Evolutionary conservation across 805 yeast species (phyloP).

Genomic region (Starmerella roubikii): DNA sequence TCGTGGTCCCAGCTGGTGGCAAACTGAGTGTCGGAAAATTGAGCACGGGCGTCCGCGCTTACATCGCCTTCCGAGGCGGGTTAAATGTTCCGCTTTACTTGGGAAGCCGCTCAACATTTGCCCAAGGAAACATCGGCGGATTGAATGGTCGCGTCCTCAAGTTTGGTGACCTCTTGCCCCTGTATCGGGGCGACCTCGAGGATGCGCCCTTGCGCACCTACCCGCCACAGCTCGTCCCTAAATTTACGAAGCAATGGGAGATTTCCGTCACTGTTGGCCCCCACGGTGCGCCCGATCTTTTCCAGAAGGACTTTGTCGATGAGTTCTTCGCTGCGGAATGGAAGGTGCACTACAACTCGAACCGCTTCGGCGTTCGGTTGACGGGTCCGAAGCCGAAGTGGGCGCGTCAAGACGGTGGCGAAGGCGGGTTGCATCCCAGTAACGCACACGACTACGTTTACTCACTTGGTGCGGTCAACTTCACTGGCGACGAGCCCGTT

Average conservation of each 20-base stretch:
- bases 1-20: constrained; percentile 60
- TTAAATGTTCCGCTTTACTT: constrained; percentile 86
- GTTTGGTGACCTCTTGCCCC: constrained; percentile 79
- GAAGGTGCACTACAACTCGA: constrained; percentile 95
- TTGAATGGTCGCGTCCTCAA: constrained; percentile 84
- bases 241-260: constrained; percentile 49
- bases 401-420: constrained; percentile 96
- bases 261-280: constrained; percentile 96
- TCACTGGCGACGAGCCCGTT: constrained; percentile 98
- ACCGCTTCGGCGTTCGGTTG: constrained; percentile 88
- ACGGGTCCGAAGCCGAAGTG: constrained; percentile 93
- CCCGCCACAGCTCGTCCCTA: constrained; percentile 45
- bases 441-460: constrained; percentile 96
- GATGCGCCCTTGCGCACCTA: constrained; percentile 32
- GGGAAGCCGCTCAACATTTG: constrained; percentile 94
- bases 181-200: constrained; percentile 21
- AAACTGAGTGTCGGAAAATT: constrained; percentile 70
- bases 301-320: constrained; percentile 55
- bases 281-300: constrained; percentile 94
- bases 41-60: constrained; percentile 72
- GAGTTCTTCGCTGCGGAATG: constrained; percentile 67
- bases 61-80: constrained; percentile 83
- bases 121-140: constrained; percentile 84
- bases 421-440: constrained; percentile 97
- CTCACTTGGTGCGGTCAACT: constrained; percentile 90